Evolutionary conservation across 257 asterid genomes (phyloP).

Genomic region (Cinchona pubescens): DNA sequence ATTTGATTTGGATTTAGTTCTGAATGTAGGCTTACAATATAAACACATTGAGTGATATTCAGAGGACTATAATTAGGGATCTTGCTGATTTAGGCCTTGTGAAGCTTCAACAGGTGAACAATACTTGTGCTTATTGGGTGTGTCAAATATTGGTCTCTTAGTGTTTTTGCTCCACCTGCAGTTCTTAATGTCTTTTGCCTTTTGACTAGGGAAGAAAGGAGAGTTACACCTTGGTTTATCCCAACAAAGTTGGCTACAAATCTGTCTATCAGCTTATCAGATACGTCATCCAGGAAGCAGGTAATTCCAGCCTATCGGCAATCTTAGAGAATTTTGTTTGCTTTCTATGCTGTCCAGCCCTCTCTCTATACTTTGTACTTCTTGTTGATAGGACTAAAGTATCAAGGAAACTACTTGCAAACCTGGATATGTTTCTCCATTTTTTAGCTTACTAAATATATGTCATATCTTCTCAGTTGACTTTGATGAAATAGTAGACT

Average conservation of each 20-base stretch:
- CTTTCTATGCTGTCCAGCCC: background rate
- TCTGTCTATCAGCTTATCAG: conserved; percentile 92
- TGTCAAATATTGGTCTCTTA: no score
- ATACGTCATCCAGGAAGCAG: conserved; percentile 84
- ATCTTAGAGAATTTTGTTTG: background rate
- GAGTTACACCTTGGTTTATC: conserved; percentile 94
- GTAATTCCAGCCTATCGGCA: conserved; percentile 28
- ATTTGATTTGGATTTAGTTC: conserved; percentile 20
- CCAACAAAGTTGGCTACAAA: conserved; percentile 96
- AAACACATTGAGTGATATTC: conserved; percentile 69
- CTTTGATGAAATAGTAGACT: background rate
- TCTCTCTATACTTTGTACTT: background rate
- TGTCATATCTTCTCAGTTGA: background rate
- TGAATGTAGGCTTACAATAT: conserved; percentile 73
- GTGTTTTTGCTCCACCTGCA: background rate
- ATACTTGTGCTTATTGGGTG: background rate
- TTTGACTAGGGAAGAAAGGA: conserved; percentile 75
- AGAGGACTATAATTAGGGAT: conserved; percentile 68
- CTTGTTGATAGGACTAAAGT: background rate
- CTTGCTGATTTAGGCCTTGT: conserved; percentile 93
- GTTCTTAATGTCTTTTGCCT: conserved; percentile 18
- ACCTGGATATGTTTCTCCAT: background rate
- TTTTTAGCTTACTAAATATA: background rate
- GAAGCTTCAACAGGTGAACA: conserved; percentile 83
- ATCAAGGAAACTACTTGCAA: background rate